Base-by-base conservation (phyloP, 306 rosid species). In the Dryas alaskensis region DNA sequence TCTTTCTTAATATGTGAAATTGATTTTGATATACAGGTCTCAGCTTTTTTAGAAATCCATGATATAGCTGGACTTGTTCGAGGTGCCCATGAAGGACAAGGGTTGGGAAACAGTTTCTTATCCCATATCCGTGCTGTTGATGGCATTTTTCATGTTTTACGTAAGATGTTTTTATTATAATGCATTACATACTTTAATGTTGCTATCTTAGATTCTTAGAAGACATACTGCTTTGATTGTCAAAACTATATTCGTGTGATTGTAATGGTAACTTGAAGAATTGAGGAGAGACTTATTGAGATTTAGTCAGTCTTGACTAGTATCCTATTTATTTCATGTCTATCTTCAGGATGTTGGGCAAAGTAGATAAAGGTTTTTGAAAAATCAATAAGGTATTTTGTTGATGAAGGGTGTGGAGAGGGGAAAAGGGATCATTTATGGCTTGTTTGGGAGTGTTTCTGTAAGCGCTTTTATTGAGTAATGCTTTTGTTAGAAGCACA, bases 71-170 rank as follows among this genome's bases (percentile, higher is more conserved):
- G 99, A 73, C 81, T 95, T 83, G 99, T 95, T 80, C 87, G 91
- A 60, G 99, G 98, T 62, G 99, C 99, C 67, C 99, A 95, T 83
- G 74, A 89, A 79, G 99, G 99, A 70, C 96, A 95, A 81, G 99
- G 99, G 54, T 80, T 95, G 89, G 99, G 99, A 76, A 95, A 95
- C 78, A 95, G 88, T 86, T 95, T 95, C 83, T 87, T 95, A 70
- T 95, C 99, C 60, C 99, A 95, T 78, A 95, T 95, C 50, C 99
- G 99, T 54, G 98, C 99, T 10, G 99, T 95, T 31, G 99, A 95
- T 81, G 99, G 99, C 76, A 95, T 95, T 74, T 95, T 95, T 70
- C 99, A 95, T 66, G 99, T 95, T 79, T 66, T 95, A 73, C 95
- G 99, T 95, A 90, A 92, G 98, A 74, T 54, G 14, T 52, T 42